Base-by-base conservation (phyloP, 2,329 filamentous ascomycete genomes). In the Metarhizium rileyi region DNA sequence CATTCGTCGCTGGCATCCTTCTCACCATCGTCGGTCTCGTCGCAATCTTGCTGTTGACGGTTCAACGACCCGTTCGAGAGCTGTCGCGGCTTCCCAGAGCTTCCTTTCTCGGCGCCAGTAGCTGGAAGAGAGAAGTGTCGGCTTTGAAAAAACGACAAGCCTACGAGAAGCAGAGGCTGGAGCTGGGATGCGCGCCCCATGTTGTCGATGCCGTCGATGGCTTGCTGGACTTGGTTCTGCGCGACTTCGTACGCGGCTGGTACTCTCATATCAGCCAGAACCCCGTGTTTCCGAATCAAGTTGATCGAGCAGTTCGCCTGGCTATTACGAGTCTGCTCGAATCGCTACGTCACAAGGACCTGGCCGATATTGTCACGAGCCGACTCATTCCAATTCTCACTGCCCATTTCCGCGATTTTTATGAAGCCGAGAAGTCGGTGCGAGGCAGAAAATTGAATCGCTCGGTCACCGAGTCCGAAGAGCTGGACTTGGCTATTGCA, bases 401-500 rank as follows among this genome's bases (percentile, higher is more conserved):
- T 27, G 76, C 81, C 9, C 93, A 98, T 66, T 81, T 98, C 59
- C 87, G 81, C 56, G 88, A 95, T 57, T 95, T 95, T 59, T 88
- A 90, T 65, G 83, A 93, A 56, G 93, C 93, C 1, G 93, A 98
- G 70, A 80, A 86, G 50, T 78, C 82, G 8, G 87, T 98, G 10
- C 80, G 91, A 48, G 94, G 94, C 12, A 86, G 83, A 63, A 88
- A 95, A 66, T 73, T 97, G 50, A 93, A 90, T 58, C 82, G 88
- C 47, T 90, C 85, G 56, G 83, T 98, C 49, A 97, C 94, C 3
- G 93, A 98, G 69, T 95, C 90, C 1, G 91, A 96, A 63, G 93
- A 98, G 74, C 73, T 98, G 59, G 90, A 97, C 66, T 74, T 95
- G 56, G 93, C 93, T 2, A 95, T 98, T 66, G 93, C 93, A n/a